Percentiles rank a stretch among this genome's conserved stretches.
Conservation (phyloP, 305 asterid genomes). For the Fraxinus paxiana region DNA sequence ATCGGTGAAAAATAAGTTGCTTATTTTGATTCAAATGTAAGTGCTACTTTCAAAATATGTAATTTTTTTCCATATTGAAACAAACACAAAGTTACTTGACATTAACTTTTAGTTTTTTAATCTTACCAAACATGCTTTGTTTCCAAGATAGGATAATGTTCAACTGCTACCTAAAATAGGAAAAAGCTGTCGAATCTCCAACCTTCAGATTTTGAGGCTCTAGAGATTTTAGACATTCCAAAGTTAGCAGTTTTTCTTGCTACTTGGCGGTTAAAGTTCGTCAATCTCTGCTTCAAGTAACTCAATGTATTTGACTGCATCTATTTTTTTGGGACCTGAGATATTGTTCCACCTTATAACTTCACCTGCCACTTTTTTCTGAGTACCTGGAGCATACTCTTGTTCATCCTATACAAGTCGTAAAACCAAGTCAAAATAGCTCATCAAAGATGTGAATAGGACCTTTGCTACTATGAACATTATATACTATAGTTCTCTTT, state of each 20-base stretch:
- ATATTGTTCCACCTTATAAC: constrained; percentile 88
- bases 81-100: too few relatives aligned
- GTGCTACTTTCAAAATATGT: too few relatives aligned
- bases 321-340: constrained; percentile 80
- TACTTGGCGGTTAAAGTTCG: constrained; percentile 80
- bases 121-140: too few relatives aligned
- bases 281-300: constrained; percentile 93
- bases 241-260: constrained; percentile 62
- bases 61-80: too few relatives aligned
- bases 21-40: too few relatives aligned
- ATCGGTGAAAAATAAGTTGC: too few relatives aligned
- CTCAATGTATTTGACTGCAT: constrained; percentile 90
- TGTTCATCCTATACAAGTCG: constrained; percentile 59
- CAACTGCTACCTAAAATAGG: constrained; percentile 16
- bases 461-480: too few relatives aligned
- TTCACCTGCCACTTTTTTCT: constrained; percentile 88
- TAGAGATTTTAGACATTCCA: constrained; percentile 85
- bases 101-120: too few relatives aligned
- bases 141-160: too few relatives aligned
- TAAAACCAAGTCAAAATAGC: constrained; percentile 22
- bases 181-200: constrained; percentile 7
- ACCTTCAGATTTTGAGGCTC: constrained; percentile 98
- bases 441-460: neutral
- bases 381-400: constrained; percentile 93
- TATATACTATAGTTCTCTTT: too few relatives aligned